These are phyloP conservation scores for Moniliella sp. DNA, from an alignment of 1,284 basidiomycete species.

Conservation along the genomic window DNA sequence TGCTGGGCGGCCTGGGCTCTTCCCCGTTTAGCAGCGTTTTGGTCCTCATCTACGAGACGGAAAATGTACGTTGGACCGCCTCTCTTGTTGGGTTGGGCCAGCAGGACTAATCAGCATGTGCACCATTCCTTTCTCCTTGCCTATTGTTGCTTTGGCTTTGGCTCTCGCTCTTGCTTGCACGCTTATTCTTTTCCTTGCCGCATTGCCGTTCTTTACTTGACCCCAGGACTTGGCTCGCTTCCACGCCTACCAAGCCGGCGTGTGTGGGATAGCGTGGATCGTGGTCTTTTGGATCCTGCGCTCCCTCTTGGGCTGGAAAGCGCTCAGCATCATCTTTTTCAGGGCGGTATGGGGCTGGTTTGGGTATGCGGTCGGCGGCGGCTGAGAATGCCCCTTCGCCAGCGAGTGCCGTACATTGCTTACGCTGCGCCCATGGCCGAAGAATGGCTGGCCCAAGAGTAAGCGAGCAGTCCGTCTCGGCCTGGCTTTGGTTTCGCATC, in stretches of 20 bases:
- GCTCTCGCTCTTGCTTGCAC: too few relatives aligned
- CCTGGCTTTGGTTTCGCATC: too few relatives aligned
- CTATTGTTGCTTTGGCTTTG: constrained; percentile 13
- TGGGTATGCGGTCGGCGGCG: constrained; percentile 24
- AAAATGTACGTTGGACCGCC: too few relatives aligned
- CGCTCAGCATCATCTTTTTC: constrained; percentile 14
- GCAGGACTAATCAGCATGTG: too few relatives aligned
- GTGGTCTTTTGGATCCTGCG: constrained; percentile 13
- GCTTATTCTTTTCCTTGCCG: constrained; percentile 16
- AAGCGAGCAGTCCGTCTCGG: neutral
- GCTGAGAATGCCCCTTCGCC: constrained; percentile 2
- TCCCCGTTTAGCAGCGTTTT: constrained; percentile 18
- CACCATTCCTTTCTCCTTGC: too few relatives aligned
- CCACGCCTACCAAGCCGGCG: constrained; percentile 20
- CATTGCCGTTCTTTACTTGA: constrained; percentile 12
- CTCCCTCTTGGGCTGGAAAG: constrained; percentile 13
- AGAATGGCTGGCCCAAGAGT: constrained; percentile 5
- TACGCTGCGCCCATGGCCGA: constrained; percentile 3
- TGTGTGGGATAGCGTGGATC: constrained; percentile 11
- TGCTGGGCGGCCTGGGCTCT: constrained; percentile 17
- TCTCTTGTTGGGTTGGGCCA: too few relatives aligned
- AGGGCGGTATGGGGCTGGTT: constrained; percentile 21
- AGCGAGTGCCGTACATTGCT: constrained; percentile 3
- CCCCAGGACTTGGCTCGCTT: constrained; percentile 18
- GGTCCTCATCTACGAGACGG: constrained; percentile 19